A percentile compares a stretch with the other conserved stretches of the same genome.
These are phyloP conservation scores for Entomortierella chlamydospora DNA, from an alignment of 192 early-diverging fungal genomes.

Conservation along the genomic window DNA sequence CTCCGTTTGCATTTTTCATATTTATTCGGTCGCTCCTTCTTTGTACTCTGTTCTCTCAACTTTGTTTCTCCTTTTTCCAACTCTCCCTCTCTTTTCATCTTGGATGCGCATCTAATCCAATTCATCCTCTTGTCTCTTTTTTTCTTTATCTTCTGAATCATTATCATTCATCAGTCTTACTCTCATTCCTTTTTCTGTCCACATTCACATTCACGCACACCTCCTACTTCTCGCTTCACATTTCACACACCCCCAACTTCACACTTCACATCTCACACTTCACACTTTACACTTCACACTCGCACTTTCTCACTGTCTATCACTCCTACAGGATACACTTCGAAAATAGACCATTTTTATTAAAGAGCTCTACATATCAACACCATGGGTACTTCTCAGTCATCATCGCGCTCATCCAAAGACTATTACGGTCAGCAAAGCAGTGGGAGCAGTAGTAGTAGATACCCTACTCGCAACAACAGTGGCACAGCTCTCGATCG, in stretches of 20 bases:
- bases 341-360: no score
- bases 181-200: no score
- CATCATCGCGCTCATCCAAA: constrained; percentile 20
- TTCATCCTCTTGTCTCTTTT: neutral
- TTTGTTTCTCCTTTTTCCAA: neutral
- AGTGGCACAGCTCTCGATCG: constrained; percentile 18
- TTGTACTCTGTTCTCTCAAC: neutral
- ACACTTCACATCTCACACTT: no score
- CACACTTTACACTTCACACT: no score
- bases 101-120: neutral
- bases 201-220: no score
- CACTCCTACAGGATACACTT: neutral
- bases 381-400: constrained; percentile 34
- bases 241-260: no score
- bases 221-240: no score
- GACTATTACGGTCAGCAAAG: constrained; percentile 9
- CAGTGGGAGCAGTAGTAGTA: neutral
- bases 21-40: neutral
- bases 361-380: neutral
- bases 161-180: neutral
- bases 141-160: neutral
- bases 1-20: neutral
- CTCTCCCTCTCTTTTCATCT: neutral
- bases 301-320: neutral
- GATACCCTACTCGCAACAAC: constrained; percentile 18